These are phyloP conservation scores for Bonia amplexicaulis DNA, from an alignment of 176 grass and related monocot species.

Conservation along the genomic window DNA sequence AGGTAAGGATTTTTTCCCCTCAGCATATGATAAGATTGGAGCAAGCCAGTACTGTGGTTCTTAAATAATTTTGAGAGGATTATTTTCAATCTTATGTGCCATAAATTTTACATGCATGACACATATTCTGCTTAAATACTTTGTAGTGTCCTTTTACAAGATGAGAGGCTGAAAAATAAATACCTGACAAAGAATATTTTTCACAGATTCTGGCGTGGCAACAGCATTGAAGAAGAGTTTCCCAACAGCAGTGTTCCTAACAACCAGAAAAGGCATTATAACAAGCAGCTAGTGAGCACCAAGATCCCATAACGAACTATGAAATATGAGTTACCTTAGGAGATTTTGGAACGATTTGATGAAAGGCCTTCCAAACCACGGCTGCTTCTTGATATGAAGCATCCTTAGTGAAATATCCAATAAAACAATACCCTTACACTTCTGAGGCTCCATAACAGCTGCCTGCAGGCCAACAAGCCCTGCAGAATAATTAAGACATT, in stretches of 20 bases:
- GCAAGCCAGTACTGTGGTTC: background rate
- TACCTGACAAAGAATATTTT: conserved; percentile 92
- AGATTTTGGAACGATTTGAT: conserved; percentile 88
- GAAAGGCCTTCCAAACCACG: conserved; percentile 90
- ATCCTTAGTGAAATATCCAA: conserved; percentile 93
- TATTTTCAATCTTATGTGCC: background rate
- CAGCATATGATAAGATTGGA: background rate
- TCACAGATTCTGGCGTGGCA: conserved; percentile 85
- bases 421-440: conserved; percentile 73
- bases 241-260: conserved; percentile 79
- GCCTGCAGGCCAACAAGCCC: conserved; percentile 88
- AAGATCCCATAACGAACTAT: background rate
- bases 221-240: conserved; percentile 90
- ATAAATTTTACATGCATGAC: background rate
- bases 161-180: background rate
- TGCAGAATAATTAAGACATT: conserved; percentile 31
- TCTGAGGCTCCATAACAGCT: conserved; percentile 63
- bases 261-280: conserved; percentile 29
- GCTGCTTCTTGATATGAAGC: conserved; percentile 96
- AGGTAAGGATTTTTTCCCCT: background rate
- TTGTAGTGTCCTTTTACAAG: background rate
- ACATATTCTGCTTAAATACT: background rate
- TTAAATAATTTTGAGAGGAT: background rate
- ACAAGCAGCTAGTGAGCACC: background rate
- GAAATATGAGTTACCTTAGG: conserved; percentile 49